Percentiles rank a stretch among this genome's conserved stretches.
These are phyloP conservation scores for Dendrobium officinale DNA, from an alignment of 106 monocot species.

Conservation along the genomic window DNA sequence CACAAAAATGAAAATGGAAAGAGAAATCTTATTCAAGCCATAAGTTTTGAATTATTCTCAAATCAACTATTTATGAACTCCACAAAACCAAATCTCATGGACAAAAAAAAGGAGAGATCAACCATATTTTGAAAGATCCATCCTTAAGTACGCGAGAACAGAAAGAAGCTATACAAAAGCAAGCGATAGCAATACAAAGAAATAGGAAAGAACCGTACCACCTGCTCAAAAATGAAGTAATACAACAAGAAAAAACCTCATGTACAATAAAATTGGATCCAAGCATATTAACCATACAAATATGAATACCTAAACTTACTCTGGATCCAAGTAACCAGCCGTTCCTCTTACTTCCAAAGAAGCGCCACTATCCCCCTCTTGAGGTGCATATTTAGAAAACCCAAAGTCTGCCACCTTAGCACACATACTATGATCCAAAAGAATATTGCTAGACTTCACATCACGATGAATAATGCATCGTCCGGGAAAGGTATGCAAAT, in stretches of 20 bases:
- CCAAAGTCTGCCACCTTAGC: conserved; percentile 63
- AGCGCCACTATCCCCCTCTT: conserved; percentile 53
- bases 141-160: background rate
- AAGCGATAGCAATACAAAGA: too few relatives aligned
- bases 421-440: conserved; percentile 53
- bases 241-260: background rate
- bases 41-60: too few relatives aligned
- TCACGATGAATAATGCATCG: conserved; percentile 60
- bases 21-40: too few relatives aligned
- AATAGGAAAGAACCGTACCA: background rate
- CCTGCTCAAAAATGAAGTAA: background rate
- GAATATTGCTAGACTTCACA: conserved; percentile 64
- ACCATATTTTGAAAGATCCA: background rate
- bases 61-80: too few relatives aligned
- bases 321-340: conserved; percentile 65
- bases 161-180: background rate
- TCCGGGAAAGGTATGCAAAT: conserved; percentile 44
- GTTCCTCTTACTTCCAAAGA: conserved; percentile 71
- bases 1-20: too few relatives aligned
- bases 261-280: background rate
- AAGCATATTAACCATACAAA: background rate
- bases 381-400: conserved; percentile 62
- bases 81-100: too few relatives aligned
- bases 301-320: conserved; percentile 32
- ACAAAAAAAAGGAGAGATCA: too few relatives aligned